These are phyloP conservation scores for Acanthamoeba culbertsoni DNA, from an alignment of 208 protist genomes.

Conservation along the genomic window DNA sequence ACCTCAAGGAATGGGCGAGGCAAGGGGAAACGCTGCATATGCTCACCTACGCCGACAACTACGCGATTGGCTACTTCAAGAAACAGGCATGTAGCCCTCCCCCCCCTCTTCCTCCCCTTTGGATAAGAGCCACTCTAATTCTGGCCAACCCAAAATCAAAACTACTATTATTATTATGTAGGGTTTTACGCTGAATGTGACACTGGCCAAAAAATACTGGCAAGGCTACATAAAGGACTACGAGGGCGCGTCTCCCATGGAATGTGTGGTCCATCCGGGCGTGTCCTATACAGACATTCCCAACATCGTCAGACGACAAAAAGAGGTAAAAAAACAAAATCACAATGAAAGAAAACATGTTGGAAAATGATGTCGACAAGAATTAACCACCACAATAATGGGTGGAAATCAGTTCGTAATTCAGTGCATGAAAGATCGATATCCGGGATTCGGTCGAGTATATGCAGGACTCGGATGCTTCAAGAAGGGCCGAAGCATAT, in stretches of 20 bases:
- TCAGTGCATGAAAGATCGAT: background rate
- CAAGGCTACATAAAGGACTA: constrained; percentile 92
- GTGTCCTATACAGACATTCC: constrained; percentile 5
- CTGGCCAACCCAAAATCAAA: background rate
- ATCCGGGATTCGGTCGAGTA: background rate
- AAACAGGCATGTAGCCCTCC: constrained; percentile 72
- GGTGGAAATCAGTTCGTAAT: background rate
- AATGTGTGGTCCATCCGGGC: background rate
- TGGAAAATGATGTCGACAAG: too few species aligned
- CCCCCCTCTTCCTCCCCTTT: background rate
- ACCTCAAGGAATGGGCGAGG: constrained; percentile 82
- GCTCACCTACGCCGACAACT: constrained; percentile 92
- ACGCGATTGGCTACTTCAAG: constrained; percentile 90
- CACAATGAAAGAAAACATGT: too few species aligned
- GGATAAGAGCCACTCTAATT: background rate
- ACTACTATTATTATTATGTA: background rate
- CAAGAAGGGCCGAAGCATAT: constrained; percentile 10
- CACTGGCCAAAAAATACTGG: constrained; percentile 79
- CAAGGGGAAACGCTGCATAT: constrained; percentile 76
- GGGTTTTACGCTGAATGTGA: constrained; percentile 79
- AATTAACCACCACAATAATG: background rate
- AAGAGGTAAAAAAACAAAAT: too few species aligned
- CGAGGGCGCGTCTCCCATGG: constrained; percentile 77
- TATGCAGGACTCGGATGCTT: background rate
- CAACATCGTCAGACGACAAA: background rate